phyloP scores from a whole-genome alignment of 2,329 filamentous ascomycete genomes.

The Aspergillus felis region DNA sequence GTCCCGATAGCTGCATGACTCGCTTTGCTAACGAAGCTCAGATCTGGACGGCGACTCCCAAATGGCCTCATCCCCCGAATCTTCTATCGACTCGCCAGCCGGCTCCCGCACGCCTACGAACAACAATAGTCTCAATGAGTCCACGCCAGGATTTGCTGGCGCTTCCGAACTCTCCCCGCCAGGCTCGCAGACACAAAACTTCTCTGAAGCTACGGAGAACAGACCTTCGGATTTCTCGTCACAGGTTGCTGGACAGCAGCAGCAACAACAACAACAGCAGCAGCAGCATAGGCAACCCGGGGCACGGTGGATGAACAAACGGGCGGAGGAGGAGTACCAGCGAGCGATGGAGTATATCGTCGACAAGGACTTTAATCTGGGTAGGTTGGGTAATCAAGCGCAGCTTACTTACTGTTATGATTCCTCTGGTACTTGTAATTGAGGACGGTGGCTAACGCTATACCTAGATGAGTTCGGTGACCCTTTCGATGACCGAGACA shows the following conservation, averaged over 20 bases:
- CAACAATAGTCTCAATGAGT: slow-evolving; percentile 19
- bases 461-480: slow-evolving; percentile 44
- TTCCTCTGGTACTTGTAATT: neutral
- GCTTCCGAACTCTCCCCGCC: slow-evolving; percentile 53
- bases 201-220: slow-evolving; percentile 1
- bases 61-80: slow-evolving; percentile 49
- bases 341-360: slow-evolving; percentile 48
- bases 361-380: slow-evolving; percentile 50
- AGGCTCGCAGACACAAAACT: slow-evolving; percentile 42
- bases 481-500: slow-evolving; percentile 42
- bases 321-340: slow-evolving; percentile 53
- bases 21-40: slow-evolving; percentile 13
- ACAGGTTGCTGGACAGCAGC: slow-evolving; percentile 3
- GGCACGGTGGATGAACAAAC: slow-evolving; percentile 53
- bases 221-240: neutral
- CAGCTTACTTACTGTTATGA: neutral
- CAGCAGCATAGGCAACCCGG: slow-evolving; percentile 44
- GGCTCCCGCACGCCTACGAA: slow-evolving; percentile 44
- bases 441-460: neutral
- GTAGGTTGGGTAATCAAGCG: slow-evolving; percentile 28
- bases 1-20: neutral
- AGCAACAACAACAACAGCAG: neutral
- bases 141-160: slow-evolving; percentile 15
- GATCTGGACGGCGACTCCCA: slow-evolving; percentile 55
- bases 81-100: slow-evolving; percentile 37